phyloP scores from a whole-genome alignment of 768 basidiomycete species.

The Exsudoporus frostii region DNA sequence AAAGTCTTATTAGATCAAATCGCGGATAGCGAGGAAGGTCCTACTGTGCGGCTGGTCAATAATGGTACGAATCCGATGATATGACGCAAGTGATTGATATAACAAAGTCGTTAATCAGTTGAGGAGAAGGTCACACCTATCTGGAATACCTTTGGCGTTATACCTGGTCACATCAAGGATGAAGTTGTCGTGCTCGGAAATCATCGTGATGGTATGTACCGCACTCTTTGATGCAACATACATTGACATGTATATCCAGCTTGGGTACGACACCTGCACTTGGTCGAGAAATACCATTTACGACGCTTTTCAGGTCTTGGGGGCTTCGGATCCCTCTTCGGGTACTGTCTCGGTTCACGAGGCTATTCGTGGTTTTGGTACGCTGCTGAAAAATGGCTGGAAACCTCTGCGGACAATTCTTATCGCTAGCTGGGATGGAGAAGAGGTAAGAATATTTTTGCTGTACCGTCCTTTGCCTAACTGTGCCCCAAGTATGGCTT shows the following conservation, averaged over 20 bases:
- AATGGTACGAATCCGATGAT: constrained; percentile 38
- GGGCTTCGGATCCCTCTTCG: constrained; percentile 53
- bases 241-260: constrained; percentile 17
- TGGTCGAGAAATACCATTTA: background rate
- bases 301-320: constrained; percentile 36
- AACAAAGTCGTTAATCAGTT: constrained; percentile 39
- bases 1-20: constrained; percentile 54
- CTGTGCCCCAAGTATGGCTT: constrained; percentile 51
- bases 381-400: constrained; percentile 55
- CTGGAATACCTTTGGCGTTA: constrained; percentile 85
- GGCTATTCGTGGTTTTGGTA: constrained; percentile 53
- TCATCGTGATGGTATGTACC: constrained; percentile 77
- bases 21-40: constrained; percentile 35
- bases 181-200: constrained; percentile 87
- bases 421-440: constrained; percentile 80
- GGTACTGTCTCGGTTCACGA: constrained; percentile 59
- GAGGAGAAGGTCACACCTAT: constrained; percentile 82
- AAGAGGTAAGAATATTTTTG: constrained; percentile 43
- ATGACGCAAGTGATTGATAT: background rate
- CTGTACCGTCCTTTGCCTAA: background rate
- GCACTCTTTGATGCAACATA: background rate
- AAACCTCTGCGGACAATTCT: constrained; percentile 69
- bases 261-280: constrained; percentile 16
- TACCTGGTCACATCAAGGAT: constrained; percentile 80
- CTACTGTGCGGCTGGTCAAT: constrained; percentile 51